Evolutionary conservation across 2,329 filamentous ascomycete species (phyloP).

Genomic region (Monilinia aucupariae): DNA sequence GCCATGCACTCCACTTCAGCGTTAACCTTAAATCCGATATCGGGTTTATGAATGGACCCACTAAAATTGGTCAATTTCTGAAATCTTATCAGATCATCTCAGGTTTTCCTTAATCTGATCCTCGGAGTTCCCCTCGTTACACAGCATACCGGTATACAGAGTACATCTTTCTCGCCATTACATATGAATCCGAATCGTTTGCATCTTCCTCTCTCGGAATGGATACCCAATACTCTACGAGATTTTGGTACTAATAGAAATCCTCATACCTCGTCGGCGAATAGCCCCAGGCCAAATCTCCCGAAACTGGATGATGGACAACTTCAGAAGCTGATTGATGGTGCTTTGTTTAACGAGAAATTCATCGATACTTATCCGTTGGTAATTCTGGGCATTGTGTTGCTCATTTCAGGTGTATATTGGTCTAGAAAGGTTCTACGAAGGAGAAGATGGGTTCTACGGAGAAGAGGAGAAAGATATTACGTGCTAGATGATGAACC

Average conservation of each 20-base stretch:
- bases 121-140: not conserved
- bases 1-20: not conserved
- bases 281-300: not conserved
- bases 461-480: constrained; percentile 14
- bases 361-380: constrained; percentile 8
- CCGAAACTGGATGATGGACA: not conserved
- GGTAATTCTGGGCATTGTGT: not conserved
- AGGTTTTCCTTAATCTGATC: constrained; percentile 15
- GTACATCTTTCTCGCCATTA: too few relatives aligned
- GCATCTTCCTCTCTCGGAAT: not conserved
- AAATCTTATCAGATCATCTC: constrained; percentile 12
- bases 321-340: constrained; percentile 11
- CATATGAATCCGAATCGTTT: too few relatives aligned
- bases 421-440: constrained; percentile 24
- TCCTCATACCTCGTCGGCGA: not conserved
- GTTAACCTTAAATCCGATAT: not conserved
- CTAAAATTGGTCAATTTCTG: not conserved
- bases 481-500: constrained; percentile 17
- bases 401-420: constrained; percentile 22
- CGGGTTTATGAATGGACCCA: not conserved
- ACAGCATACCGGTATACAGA: not conserved
- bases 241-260: not conserved
- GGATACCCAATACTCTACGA: not conserved
- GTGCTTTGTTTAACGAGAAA: constrained; percentile 4
- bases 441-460: constrained; percentile 23